Evolutionary conservation across 2,329 filamentous ascomycete genomes (phyloP).

Genomic region (Colletotrichum abscissum): DNA sequence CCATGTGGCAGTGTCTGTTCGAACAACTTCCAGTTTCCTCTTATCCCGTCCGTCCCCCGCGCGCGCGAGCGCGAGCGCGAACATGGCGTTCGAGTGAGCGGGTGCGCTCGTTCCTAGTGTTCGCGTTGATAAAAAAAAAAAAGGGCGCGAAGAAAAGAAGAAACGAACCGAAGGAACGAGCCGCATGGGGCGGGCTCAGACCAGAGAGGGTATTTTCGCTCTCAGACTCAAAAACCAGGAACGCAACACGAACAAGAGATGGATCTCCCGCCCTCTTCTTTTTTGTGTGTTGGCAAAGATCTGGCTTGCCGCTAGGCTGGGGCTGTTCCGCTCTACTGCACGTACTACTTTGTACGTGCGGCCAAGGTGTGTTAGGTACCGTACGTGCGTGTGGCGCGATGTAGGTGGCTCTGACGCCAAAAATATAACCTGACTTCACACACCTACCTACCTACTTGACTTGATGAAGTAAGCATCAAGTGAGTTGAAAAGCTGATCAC

Average conservation of each 20-base stretch:
- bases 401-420: background rate
- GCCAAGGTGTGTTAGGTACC: too few relatives aligned
- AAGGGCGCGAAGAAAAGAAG: background rate
- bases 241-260: background rate
- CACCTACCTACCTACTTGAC: background rate
- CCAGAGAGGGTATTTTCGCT: background rate
- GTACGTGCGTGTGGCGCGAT: background rate
- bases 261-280: background rate
- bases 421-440: background rate
- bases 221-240: background rate
- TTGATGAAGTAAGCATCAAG: too few relatives aligned
- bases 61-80: too few relatives aligned
- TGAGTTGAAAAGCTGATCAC: background rate
- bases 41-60: background rate
- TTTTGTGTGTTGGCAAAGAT: background rate
- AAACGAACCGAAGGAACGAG: conserved; percentile 4
- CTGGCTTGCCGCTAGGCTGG: background rate
- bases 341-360: conserved; percentile 10
- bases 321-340: background rate
- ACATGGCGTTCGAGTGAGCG: background rate
- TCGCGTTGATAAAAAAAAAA: background rate
- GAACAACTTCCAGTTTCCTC: background rate
- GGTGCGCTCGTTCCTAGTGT: background rate
- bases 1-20: conserved; percentile 2
- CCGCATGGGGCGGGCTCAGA: background rate